These are phyloP conservation scores for Naganishia liquefaciens DNA, from an alignment of 1,284 basidiomycete species.

Conservation along the genomic window DNA sequence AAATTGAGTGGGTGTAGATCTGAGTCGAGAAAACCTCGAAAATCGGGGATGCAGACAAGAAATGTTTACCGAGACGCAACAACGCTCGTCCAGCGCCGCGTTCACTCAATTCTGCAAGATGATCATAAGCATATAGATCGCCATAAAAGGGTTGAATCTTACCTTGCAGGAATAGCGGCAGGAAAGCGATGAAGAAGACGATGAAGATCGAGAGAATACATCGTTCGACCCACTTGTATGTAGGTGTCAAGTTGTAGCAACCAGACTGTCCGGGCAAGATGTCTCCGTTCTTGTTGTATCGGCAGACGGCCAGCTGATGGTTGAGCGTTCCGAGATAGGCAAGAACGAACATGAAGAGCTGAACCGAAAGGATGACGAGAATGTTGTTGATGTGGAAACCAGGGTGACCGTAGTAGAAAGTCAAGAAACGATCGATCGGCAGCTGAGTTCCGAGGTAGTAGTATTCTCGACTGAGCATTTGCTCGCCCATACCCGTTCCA, in stretches of 20 bases:
- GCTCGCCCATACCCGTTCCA: constrained; percentile 99
- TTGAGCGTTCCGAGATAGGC: constrained; percentile 90
- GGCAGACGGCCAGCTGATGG: constrained; percentile 72
- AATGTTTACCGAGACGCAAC: constrained; percentile 85
- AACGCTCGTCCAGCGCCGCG: constrained; percentile 86
- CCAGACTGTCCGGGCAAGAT: constrained; percentile 73
- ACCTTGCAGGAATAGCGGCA: constrained; percentile 93
- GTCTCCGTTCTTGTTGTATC: constrained; percentile 69
- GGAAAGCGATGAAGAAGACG: constrained; percentile 92
- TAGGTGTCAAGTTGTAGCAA: constrained; percentile 86
- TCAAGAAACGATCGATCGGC: constrained; percentile 96
- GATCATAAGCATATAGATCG: background rate
- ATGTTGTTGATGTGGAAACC: constrained; percentile 99
- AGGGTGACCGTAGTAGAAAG: constrained; percentile 99
- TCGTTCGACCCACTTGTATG: constrained; percentile 88
- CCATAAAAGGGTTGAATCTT: constrained; percentile 37
- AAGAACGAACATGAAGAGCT: constrained; percentile 83
- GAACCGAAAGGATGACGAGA: constrained; percentile 90
- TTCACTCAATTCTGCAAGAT: constrained; percentile 77
- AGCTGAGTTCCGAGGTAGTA: constrained; percentile 99
- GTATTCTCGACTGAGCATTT: constrained; percentile 98
- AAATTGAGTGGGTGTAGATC: constrained; percentile 91
- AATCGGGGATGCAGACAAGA: constrained; percentile 85
- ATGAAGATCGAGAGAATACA: constrained; percentile 95
- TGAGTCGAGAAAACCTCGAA: constrained; percentile 97